Percentiles rank a stretch among this genome's conserved stretches.
Conservation (phyloP, 352 stramenopile species). For the Pythium brachiatum region DNA sequence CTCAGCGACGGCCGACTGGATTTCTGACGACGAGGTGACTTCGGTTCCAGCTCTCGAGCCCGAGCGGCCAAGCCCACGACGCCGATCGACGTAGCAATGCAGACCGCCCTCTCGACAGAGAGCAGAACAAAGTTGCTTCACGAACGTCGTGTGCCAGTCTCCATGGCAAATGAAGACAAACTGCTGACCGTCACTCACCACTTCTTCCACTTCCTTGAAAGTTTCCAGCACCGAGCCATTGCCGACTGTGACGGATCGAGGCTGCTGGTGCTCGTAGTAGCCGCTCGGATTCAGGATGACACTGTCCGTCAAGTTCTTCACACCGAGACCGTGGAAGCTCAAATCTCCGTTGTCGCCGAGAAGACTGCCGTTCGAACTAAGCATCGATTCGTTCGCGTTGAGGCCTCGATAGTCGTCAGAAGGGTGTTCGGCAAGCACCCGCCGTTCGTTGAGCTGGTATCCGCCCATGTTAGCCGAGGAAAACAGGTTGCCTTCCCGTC, state of each 20-base stretch:
- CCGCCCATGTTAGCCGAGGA: slow-evolving; percentile 7
- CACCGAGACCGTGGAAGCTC: slow-evolving; percentile 20
- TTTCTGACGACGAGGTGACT: slow-evolving; percentile 1
- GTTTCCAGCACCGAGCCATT: slow-evolving; percentile 61
- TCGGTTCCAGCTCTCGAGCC: slow-evolving; percentile 12
- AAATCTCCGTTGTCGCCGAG: slow-evolving; percentile 30
- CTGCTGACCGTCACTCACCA: slow-evolving; percentile 55
- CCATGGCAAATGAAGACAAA: slow-evolving; percentile 87
- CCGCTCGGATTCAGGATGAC: slow-evolving; percentile 62
- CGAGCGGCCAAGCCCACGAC: slow-evolving; percentile 13
- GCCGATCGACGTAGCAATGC: slow-evolving; percentile 68
- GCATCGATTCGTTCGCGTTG: slow-evolving; percentile 19
- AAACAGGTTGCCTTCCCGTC: slow-evolving; percentile 13
- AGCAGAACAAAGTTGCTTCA: slow-evolving; percentile 63
- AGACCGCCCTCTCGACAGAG: slow-evolving; percentile 63
- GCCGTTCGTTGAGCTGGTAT: background rate
- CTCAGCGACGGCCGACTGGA: slow-evolving; percentile 8
- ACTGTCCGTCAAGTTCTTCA: slow-evolving; percentile 47
- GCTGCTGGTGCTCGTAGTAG: slow-evolving; percentile 63
- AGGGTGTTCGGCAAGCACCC: background rate
- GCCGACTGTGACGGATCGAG: background rate
- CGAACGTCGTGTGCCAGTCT: slow-evolving; percentile 71
- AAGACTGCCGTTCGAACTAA: slow-evolving; percentile 25
- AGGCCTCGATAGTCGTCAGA: background rate
- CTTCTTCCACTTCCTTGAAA: slow-evolving; percentile 48